Evolutionary conservation across 768 basidiomycete species (phyloP).

Genomic region (Hirschioporus abietinus): DNA sequence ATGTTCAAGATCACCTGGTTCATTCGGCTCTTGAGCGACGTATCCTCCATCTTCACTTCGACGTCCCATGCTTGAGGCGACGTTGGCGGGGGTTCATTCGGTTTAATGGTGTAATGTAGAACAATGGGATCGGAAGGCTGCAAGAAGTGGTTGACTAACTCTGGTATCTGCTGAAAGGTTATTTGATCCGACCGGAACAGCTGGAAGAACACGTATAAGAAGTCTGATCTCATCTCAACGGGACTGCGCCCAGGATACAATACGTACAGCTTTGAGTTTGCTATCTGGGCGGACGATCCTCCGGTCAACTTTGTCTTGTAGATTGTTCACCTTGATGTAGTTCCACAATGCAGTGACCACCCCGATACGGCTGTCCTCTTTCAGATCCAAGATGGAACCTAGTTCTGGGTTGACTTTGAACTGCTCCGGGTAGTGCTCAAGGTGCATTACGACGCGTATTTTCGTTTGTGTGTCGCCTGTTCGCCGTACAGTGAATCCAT

Average conservation of each 20-base stretch:
- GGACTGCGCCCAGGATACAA: not conserved
- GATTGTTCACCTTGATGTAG: constrained; percentile 78
- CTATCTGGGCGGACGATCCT: constrained; percentile 67
- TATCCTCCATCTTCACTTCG: constrained; percentile 85
- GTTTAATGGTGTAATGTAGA: constrained; percentile 71
- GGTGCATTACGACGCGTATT: constrained; percentile 76
- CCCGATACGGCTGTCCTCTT: constrained; percentile 79
- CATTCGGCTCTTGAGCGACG: constrained; percentile 67
- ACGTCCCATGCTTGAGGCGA: constrained; percentile 79
- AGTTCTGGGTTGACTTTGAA: constrained; percentile 69
- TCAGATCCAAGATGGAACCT: constrained; percentile 69
- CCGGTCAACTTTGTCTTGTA: constrained; percentile 81
- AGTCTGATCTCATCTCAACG: constrained; percentile 13
- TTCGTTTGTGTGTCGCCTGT: constrained; percentile 76
- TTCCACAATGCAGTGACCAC: constrained; percentile 86
- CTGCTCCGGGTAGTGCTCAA: constrained; percentile 84
- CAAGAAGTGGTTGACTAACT: constrained; percentile 78
- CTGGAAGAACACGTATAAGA: constrained; percentile 27
- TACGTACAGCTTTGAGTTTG: constrained; percentile 53
- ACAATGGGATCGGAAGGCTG: constrained; percentile 73
- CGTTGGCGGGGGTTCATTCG: constrained; percentile 56
- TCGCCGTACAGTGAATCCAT: constrained; percentile 82
- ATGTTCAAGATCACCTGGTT: constrained; percentile 56
- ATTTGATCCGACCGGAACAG: constrained; percentile 69
- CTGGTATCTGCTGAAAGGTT: constrained; percentile 75